Evolutionary conservation across 2,329 filamentous ascomycete genomes (phyloP).

Genomic region (Aspergillus sp.): DNA sequence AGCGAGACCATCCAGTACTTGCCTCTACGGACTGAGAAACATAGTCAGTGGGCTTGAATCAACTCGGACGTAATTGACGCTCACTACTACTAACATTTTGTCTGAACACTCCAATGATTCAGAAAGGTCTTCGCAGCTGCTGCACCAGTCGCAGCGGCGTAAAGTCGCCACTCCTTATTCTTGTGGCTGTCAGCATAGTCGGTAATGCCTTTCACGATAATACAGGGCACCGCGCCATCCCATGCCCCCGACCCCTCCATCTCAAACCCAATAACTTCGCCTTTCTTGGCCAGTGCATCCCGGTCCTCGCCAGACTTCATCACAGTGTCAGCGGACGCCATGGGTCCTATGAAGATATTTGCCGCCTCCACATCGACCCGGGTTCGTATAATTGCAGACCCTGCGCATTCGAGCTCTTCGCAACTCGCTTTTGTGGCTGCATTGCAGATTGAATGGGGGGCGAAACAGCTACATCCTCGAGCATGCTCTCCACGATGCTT

Average conservation of each 20-base stretch:
- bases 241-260: conserved; percentile 5
- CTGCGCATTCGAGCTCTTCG: neutral
- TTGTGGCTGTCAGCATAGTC: conserved; percentile 23
- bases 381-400: neutral
- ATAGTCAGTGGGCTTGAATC: too few species aligned
- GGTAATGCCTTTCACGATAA: conserved; percentile 11
- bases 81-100: neutral
- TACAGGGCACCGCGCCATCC: neutral
- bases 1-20: neutral
- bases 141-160: conserved; percentile 10
- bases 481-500: neutral
- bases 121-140: conserved; percentile 3
- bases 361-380: neutral
- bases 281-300: neutral
- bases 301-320: neutral
- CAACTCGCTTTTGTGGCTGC: neutral
- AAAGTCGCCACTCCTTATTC: conserved; percentile 18
- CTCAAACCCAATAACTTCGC: conserved; percentile 15
- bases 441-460: neutral
- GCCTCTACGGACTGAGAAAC: neutral
- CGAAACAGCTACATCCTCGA: neutral
- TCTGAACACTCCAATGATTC: neutral
- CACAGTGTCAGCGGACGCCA: neutral
- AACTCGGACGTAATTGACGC: too few species aligned
- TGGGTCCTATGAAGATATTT: neutral